phyloP scores from a whole-genome alignment of 495 filamentous ascomycete species.

The Ramalina intermedia region DNA sequence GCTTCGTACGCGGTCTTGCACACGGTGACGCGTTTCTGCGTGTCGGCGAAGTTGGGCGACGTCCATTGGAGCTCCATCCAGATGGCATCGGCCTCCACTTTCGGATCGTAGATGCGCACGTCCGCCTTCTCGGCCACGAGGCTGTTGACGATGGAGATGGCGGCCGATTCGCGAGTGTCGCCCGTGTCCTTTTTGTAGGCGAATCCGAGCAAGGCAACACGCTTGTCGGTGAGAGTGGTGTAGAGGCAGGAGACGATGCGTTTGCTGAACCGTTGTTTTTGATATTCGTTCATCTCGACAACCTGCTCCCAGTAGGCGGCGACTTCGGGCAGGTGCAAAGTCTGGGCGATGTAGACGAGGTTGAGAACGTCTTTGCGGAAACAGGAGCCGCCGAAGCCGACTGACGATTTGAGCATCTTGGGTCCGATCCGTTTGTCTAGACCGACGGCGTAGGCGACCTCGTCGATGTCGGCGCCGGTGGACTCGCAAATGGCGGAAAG shows the following conservation, averaged over 20 bases:
- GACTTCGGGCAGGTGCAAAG: constrained; percentile 54
- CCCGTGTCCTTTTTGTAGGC: constrained; percentile 74
- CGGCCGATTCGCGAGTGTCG: constrained; percentile 60
- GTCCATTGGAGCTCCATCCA: constrained; percentile 22
- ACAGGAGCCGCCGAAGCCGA: constrained; percentile 62
- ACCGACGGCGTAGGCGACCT: constrained; percentile 56
- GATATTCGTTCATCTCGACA: constrained; percentile 63
- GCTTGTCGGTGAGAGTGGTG: constrained; percentile 55
- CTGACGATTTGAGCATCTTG: constrained; percentile 60
- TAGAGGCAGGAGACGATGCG: constrained; percentile 52
- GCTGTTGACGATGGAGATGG: constrained; percentile 50
- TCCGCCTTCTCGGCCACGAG: constrained; percentile 49
- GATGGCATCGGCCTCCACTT: constrained; percentile 36
- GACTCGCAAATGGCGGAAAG: constrained; percentile 68
- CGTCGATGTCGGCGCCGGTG: constrained; percentile 61
- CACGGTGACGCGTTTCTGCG: constrained; percentile 10
- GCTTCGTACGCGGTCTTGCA: constrained; percentile 32
- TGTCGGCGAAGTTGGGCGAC: constrained; percentile 5
- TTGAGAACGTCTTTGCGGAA: constrained; percentile 75
- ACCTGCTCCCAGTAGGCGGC: constrained; percentile 65
- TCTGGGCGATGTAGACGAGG: constrained; percentile 59
- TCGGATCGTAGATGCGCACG: constrained; percentile 65
- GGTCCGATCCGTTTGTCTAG: constrained; percentile 56
- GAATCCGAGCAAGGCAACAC: constrained; percentile 60
- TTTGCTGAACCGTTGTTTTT: constrained; percentile 51